A percentile compares a stretch with the other conserved stretches of the same genome.
phyloP scores from a whole-genome alignment of 176 grass and related monocot species.

The Alloteropsis semialata region DNA sequence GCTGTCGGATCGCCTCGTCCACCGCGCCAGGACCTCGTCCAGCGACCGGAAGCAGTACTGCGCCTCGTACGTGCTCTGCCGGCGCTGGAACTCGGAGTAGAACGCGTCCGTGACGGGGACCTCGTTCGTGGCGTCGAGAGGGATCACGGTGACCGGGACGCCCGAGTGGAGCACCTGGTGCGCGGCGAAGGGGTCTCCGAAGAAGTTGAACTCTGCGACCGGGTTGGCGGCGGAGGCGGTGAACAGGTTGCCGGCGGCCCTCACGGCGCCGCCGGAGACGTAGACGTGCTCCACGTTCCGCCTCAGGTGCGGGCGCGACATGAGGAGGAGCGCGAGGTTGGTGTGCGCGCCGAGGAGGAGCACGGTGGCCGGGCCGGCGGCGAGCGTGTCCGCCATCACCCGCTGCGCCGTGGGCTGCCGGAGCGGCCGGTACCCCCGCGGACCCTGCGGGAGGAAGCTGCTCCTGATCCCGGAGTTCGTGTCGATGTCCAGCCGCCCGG shows the following conservation, averaged over 20 bases:
- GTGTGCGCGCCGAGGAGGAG: conserved; percentile 68
- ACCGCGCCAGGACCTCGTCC: conserved; percentile 20
- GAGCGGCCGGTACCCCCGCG: conserved; percentile 51
- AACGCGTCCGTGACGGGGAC: conserved; percentile 64
- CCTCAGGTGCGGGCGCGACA: conserved; percentile 49
- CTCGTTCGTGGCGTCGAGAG: conserved; percentile 85
- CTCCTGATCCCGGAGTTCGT: conserved; percentile 57
- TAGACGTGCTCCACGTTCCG: conserved; percentile 67
- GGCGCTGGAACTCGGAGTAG: conserved; percentile 47
- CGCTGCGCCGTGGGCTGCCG: conserved; percentile 63
- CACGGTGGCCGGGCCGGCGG: conserved; percentile 49
- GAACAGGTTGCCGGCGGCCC: conserved; percentile 63
- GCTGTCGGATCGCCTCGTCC: conserved; percentile 28
- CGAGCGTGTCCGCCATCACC: conserved; percentile 63
- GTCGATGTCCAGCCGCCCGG: conserved; percentile 51
- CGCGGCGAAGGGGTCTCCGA: conserved; percentile 75
- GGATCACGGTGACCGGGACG: conserved; percentile 72
- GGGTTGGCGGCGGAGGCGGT: conserved; percentile 59
- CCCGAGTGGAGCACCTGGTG: conserved; percentile 85
- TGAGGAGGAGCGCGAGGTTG: conserved; percentile 73
- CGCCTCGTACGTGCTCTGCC: conserved; percentile 67
- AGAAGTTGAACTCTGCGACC: conserved; percentile 85
- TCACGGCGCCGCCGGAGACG: conserved; percentile 64
- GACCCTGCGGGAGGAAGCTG: conserved; percentile 63
- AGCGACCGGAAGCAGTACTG: conserved; percentile 66